phyloP scores from a whole-genome alignment of 345 rosid genomes.

The Eucalyptus polybractea region DNA sequence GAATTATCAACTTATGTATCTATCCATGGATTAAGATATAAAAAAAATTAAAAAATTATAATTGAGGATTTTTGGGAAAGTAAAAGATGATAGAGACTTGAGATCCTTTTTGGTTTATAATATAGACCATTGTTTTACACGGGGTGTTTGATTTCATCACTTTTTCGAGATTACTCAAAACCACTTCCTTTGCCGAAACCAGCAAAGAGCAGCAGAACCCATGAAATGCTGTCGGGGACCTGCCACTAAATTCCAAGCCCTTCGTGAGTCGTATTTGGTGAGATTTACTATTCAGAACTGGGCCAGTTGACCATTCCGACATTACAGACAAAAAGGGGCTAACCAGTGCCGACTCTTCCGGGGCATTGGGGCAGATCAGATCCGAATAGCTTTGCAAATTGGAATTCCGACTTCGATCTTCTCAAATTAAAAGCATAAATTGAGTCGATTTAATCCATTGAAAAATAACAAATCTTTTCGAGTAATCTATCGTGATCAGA shows the following conservation, averaged over 20 bases:
- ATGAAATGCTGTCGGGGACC: not conserved
- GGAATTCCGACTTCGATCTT: not conserved
- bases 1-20: not conserved
- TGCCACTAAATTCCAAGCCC: not conserved
- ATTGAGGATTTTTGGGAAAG: not conserved
- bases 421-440: not conserved
- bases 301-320: not conserved
- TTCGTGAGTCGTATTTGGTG: not conserved
- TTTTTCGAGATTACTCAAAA: not conserved
- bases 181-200: not conserved
- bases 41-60: not conserved
- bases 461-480: not conserved
- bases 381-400: not conserved
- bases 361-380: not conserved
- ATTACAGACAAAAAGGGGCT: not conserved
- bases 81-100: not conserved
- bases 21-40: not conserved
- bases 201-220: not conserved
- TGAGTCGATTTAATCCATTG: not conserved
- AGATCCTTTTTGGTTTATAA: not conserved
- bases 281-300: not conserved
- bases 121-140: not conserved
- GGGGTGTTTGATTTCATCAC: not conserved
- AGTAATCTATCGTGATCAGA: not conserved
- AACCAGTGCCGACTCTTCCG: not conserved